Conservation (phyloP, 352 stramenopile species). For the Globisporangium uncinulatum region DNA sequence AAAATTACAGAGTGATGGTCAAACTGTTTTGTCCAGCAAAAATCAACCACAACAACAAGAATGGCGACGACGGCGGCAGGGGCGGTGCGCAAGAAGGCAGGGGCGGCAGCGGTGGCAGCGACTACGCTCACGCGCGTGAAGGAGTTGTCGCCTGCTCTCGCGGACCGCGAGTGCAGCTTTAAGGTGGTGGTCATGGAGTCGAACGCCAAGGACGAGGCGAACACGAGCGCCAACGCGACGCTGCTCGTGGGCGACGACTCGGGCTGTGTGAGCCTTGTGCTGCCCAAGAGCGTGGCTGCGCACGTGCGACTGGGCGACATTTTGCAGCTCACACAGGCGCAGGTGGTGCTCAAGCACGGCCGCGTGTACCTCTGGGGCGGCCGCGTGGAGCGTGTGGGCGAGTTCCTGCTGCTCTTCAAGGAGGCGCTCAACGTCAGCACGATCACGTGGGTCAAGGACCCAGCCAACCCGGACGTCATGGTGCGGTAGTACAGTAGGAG, state of each 20-base stretch:
- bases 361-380: conserved; percentile 78
- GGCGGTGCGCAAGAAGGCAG: conserved; percentile 38
- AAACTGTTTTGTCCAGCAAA: background rate
- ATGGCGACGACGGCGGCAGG: background rate
- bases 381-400: conserved; percentile 77
- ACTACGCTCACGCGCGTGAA: conserved; percentile 49
- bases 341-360: conserved; percentile 74
- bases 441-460: conserved; percentile 79
- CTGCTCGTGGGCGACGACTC: conserved; percentile 81
- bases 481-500: conserved; percentile 14
- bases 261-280: conserved; percentile 71
- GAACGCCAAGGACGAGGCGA: conserved; percentile 76
- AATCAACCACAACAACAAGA: background rate
- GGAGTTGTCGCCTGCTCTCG: conserved; percentile 56
- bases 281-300: conserved; percentile 59
- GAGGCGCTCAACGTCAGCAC: conserved; percentile 79
- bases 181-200: conserved; percentile 82
- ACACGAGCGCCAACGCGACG: conserved; percentile 72
- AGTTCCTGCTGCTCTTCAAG: conserved; percentile 86
- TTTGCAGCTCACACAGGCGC: conserved; percentile 54
- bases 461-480: conserved; percentile 56
- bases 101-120: conserved; percentile 8
- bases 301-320: conserved; percentile 75
- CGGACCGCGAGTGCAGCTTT: conserved; percentile 57
- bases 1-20: background rate